phyloP scores from a whole-genome alignment of 2,329 filamentous ascomycete genomes.

The Bertia moriformis region DNA sequence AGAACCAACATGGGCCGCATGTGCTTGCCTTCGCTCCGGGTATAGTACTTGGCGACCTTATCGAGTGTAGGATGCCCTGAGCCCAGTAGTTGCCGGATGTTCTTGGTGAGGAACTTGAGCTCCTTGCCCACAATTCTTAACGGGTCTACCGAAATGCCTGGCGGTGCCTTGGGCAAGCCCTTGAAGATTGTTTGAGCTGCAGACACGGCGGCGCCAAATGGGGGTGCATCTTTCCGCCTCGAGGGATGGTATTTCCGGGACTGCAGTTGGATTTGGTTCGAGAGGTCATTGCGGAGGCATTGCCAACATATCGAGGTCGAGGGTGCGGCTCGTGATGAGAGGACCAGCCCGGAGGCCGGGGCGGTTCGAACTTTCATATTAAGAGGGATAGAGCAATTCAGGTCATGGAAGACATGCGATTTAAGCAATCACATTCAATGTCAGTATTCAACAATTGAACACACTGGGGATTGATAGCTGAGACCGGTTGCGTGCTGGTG shows the following conservation, averaged over 20 bases:
- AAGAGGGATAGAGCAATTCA: not conserved
- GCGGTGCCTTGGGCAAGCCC: slow-evolving; percentile 44
- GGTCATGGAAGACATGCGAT: not conserved
- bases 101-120: slow-evolving; percentile 88
- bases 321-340: not conserved
- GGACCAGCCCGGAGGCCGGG: not conserved
- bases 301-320: not conserved
- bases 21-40: slow-evolving; percentile 90
- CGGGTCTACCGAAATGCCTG: slow-evolving; percentile 67
- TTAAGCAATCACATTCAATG: no score
- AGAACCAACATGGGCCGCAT: slow-evolving; percentile 87
- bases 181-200: slow-evolving; percentile 45
- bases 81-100: slow-evolving; percentile 82
- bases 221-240: slow-evolving; percentile 24
- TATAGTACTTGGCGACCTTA: slow-evolving; percentile 95
- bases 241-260: not conserved
- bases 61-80: slow-evolving; percentile 90
- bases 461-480: no score
- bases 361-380: not conserved
- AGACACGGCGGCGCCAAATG: slow-evolving; percentile 58
- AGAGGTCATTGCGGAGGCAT: not conserved
- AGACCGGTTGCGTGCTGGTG: no score
- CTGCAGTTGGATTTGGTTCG: not conserved
- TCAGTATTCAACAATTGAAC: no score
- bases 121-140: slow-evolving; percentile 84